A percentile compares a stretch with the other conserved stretches of the same genome.
Evolutionary conservation across 805 yeast genomes (phyloP).

Genomic region (Barnettozyma populi): DNA sequence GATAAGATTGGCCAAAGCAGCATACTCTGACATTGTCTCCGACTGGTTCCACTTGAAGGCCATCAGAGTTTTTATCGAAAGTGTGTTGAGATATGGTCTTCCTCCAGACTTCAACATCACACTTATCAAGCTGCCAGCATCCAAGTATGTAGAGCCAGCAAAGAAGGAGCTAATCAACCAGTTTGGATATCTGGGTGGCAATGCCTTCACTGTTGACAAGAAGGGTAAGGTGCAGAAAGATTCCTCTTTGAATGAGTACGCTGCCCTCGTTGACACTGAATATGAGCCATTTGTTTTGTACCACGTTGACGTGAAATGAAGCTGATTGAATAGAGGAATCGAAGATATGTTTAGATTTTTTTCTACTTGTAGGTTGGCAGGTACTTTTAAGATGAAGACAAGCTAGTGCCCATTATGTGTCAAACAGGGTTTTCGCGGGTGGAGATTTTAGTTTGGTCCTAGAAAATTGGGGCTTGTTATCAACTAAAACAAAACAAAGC

Average conservation of each 20-base stretch:
- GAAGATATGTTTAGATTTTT: background rate
- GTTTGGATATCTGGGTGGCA: constrained; percentile 89
- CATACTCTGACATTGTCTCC: constrained; percentile 80
- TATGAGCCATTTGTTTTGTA: constrained; percentile 95
- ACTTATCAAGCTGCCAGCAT: constrained; percentile 40
- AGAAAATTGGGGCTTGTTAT: background rate
- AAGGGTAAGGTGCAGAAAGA: constrained; percentile 63
- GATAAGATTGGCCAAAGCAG: constrained; percentile 76
- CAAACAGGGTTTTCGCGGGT: background rate
- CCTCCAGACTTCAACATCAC: constrained; percentile 82
- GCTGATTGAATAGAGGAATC: background rate
- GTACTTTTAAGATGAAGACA: too few relatives aligned
- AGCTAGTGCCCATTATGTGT: background rate
- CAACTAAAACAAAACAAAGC: background rate
- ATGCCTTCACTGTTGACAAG: constrained; percentile 67
- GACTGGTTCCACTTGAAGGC: constrained; percentile 90
- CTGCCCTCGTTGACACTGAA: constrained; percentile 88
- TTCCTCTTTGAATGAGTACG: constrained; percentile 72
- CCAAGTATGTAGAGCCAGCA: constrained; percentile 44
- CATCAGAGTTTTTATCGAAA: constrained; percentile 83
- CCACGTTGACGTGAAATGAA: constrained; percentile 38
- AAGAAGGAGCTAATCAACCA: constrained; percentile 65
- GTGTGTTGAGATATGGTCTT: constrained; percentile 91
- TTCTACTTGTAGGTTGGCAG: background rate
- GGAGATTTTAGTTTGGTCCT: background rate